Base-by-base conservation (phyloP, 306 rosid species). In the Fagus sylvatica region DNA sequence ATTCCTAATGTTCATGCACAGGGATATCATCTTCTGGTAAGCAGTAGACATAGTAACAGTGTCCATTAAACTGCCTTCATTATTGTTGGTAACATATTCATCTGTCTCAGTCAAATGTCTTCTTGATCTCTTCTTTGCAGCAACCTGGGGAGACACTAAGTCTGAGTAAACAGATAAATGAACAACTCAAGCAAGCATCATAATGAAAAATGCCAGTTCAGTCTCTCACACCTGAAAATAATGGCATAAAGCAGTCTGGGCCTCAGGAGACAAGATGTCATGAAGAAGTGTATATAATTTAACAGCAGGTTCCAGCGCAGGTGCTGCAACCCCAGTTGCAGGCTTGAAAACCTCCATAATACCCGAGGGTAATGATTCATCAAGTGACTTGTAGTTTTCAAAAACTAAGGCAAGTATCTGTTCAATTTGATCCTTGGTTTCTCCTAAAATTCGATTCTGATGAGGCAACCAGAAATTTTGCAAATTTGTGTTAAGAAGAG, bases 391-490 rank as follows among this genome's bases (percentile, higher is more conserved):
- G 86, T 96, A 96, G 66, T 96, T 96, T 84, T 93, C 94, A 71
- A 96, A 96, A 74, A 75, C 90, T 79, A 87, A 90, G 46, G 91
- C 78, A 71, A 93, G 91, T 75, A 89, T 86, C 75, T 90, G 97
- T 81, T 96, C 97, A 60, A 96, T 86, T 84, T 93, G 94, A 79
- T 91, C 99, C 87, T 85, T 93, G 69, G 96, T 93, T 79, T 93
- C 99, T 81, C 99, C 99, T 59, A 96, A 87, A 74, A 96, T 88
- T 64, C 99, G 98, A 69, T 91, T 96, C 99, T 96, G 88, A 61
- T 71, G 46, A 77, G 51, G 59, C 69, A 78, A 19, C 46, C 62
- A 77, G 76, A 70, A 73, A 41, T 12, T 53, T 72, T 49, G 48
- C 49, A 78, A 40, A 53, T 55, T 66, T 54, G 12, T 74, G 84